Evolutionary conservation across 1,139 yeast species (phyloP).

Genomic region (Kodamaea derodonti): DNA sequence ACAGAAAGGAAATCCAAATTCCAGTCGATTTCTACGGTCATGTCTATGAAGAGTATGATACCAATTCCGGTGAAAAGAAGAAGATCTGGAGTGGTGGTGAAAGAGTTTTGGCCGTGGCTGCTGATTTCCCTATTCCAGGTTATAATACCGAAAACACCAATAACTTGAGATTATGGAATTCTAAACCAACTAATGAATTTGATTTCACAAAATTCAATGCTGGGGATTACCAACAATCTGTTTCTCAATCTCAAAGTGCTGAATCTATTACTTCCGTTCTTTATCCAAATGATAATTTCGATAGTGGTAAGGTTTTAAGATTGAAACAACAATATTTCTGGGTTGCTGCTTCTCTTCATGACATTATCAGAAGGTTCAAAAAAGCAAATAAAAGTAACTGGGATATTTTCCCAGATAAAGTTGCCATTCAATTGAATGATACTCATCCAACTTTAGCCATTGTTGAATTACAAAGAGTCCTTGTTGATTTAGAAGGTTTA

Average conservation of each 20-base stretch:
- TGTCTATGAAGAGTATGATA: constrained; percentile 60
- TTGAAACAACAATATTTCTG: constrained; percentile 95
- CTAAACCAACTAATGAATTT: constrained; percentile 86
- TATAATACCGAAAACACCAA: constrained; percentile 80
- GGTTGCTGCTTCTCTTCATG: constrained; percentile 93
- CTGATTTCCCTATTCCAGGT: constrained; percentile 93
- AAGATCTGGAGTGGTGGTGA: constrained; percentile 85
- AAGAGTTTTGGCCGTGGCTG: constrained; percentile 85
- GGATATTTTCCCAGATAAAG: constrained; percentile 78
- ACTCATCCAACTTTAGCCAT: constrained; percentile 93
- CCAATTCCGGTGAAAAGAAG: constrained; percentile 47
- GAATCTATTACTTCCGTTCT: constrained; percentile 89
- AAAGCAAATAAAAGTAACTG: constrained; percentile 69
- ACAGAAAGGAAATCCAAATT: constrained; percentile 79
- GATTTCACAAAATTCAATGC: constrained; percentile 89
- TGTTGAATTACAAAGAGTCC: constrained; percentile 83
- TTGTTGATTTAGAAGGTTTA: constrained; percentile 78
- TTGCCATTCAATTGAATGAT: constrained; percentile 91
- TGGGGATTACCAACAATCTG: constrained; percentile 88
- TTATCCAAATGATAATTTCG: constrained; percentile 91
- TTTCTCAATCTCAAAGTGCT: constrained; percentile 79
- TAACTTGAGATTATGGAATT: constrained; percentile 87
- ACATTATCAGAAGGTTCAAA: constrained; percentile 85
- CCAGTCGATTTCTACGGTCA: constrained; percentile 92
- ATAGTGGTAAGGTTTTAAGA: constrained; percentile 86